Base-by-base conservation (phyloP, 306 rosid species). In the Abrus pulchellus region DNA sequence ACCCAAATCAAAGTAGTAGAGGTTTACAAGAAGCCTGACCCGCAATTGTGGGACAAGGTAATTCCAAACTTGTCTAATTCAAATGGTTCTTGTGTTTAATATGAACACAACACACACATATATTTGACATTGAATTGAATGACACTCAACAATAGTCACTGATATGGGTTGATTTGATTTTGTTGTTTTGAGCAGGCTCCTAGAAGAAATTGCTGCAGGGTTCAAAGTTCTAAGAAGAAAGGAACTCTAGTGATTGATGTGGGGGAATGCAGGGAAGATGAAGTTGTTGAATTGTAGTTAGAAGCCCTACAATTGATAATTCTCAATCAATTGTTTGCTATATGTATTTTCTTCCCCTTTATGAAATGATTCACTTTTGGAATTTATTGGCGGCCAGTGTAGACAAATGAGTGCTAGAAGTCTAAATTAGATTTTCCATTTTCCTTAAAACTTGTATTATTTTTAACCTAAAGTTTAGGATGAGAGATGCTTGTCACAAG, bases 121-220 rank as follows among this genome's bases (percentile, higher is more conserved):
- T 63, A 27, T 53, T 41, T 32, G 48, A 34, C 0, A 2, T 29
- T 34, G 38, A 20, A 33, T 1, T 33, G 20, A 78, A 55, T 36
- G 61, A 66, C 68, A 52, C 4, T 45, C 43, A 61, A 29, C 5
- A 36, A 54, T 54, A 43, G 1, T 14, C 5, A 60, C 5, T 63
- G 32, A 76, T 20, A 72, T 34, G 74, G 62, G 10, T 20, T 20
- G 20, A 12, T 83, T 64, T 83, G 48, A 4, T 44, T 60, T 77
- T 62, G 78, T 7, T 45, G 38, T 34, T 62, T 82, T 68, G 82
- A 30, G 28, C 86, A 92, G 97, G 70, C 93, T 65, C 91, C 95
- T 3, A 90, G 97, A 80, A 92, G 91, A 70, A 92, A 88, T 13
- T 92, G 94, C 55, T 92, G 97, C 71, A 89, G 87, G 84, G 71